Evolutionary conservation across 1,139 yeast genomes (phyloP).

Genomic region (Sugiyamaella paludigena): DNA sequence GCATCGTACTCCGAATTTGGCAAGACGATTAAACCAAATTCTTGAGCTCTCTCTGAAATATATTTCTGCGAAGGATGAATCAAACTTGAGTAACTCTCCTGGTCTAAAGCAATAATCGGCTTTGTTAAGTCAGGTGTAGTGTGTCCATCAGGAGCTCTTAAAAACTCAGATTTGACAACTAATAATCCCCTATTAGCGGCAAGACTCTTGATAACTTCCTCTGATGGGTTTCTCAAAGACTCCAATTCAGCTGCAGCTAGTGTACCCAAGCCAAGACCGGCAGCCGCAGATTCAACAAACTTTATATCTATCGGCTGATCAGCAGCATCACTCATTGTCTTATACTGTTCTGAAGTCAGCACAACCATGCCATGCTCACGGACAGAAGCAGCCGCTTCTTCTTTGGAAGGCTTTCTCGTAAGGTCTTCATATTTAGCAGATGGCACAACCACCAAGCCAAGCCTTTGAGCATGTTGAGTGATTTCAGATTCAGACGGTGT

Average conservation of each 20-base stretch:
- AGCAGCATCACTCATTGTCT: conserved; percentile 35
- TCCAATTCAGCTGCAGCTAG: conserved; percentile 36
- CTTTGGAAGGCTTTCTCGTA: conserved; percentile 16
- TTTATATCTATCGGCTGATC: conserved; percentile 31
- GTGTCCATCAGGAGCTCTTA: conserved; percentile 3
- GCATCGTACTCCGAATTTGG: conserved; percentile 21
- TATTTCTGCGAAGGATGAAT: conserved; percentile 29
- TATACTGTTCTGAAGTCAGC: conserved; percentile 30
- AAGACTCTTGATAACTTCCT: conserved; percentile 21
- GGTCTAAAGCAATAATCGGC: conserved; percentile 28
- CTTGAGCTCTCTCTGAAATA: conserved; percentile 26
- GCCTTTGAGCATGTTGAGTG: conserved; percentile 21
- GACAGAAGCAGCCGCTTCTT: conserved; percentile 27
- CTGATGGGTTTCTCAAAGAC: conserved; percentile 25
- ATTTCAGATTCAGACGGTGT: conserved; percentile 27
- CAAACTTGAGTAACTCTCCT: conserved; percentile 22
- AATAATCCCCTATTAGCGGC: conserved; percentile 29
- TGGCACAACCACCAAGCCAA: conserved; percentile 35
- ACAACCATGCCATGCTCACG: conserved; percentile 32
- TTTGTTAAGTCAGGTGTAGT: not conserved
- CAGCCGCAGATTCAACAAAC: conserved; percentile 35
- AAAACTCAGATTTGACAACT: conserved; percentile 2
- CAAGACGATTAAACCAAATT: conserved; percentile 26
- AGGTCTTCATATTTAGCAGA: conserved; percentile 24
- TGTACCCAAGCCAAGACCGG: conserved; percentile 40